Conservation (phyloP, 2,329 filamentous ascomycete genomes). For the Pleurostoma richardsiae region DNA sequence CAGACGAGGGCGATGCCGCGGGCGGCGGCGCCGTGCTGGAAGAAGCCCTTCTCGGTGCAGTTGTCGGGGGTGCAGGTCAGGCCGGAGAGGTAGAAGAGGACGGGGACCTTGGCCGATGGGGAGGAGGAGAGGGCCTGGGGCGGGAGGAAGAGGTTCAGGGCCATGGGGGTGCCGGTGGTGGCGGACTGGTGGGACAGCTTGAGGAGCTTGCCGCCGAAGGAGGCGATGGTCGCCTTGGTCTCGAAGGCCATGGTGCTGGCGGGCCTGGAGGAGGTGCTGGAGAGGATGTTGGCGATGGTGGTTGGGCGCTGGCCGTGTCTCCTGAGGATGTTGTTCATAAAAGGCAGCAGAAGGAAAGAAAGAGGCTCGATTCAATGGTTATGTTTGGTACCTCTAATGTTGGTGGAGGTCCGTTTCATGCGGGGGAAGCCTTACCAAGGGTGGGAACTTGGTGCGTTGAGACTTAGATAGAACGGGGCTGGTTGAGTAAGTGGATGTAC, state of each 20-base stretch:
- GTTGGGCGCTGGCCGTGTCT: too few relatives aligned
- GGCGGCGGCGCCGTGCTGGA: slow-evolving; percentile 75
- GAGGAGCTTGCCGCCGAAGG: slow-evolving; percentile 89
- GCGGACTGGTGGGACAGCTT: slow-evolving; percentile 85
- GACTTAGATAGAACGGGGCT: too few relatives aligned
- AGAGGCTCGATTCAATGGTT: too few relatives aligned
- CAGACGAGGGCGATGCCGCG: slow-evolving; percentile 89
- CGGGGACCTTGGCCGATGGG: slow-evolving; percentile 61
- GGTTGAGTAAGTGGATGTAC: too few relatives aligned
- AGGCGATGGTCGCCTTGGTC: slow-evolving; percentile 82
- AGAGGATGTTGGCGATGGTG: too few relatives aligned
- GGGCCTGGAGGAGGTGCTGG: background rate
- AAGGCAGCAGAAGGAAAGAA: too few relatives aligned
- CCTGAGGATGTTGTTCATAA: too few relatives aligned
- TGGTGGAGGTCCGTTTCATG: too few relatives aligned
- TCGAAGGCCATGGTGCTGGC: slow-evolving; percentile 68
- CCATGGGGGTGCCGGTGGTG: slow-evolving; percentile 82
- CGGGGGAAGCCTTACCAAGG: too few relatives aligned
- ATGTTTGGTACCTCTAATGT: too few relatives aligned
- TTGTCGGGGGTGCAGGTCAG: slow-evolving; percentile 93
- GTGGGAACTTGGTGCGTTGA: too few relatives aligned
- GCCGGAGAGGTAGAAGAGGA: slow-evolving; percentile 90
- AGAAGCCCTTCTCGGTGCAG: slow-evolving; percentile 78
- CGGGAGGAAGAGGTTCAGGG: slow-evolving; percentile 87
- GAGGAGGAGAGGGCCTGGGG: slow-evolving; percentile 51